phyloP scores from a whole-genome alignment of 257 asterid species.

The Petrea volubilis region DNA sequence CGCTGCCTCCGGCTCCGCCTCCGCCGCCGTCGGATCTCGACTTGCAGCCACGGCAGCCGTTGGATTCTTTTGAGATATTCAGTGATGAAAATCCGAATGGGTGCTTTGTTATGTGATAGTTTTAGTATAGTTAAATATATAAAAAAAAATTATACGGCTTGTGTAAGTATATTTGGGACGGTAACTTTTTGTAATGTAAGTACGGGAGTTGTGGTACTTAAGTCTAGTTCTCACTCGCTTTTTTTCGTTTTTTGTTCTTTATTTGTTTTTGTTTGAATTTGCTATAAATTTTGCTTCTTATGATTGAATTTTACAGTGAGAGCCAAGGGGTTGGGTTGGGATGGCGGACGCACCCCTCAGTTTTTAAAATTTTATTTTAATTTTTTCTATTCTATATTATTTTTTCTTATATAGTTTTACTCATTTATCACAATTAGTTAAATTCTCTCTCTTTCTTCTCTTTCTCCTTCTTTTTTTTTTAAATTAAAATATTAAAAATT shows the following conservation, averaged over 20 bases:
- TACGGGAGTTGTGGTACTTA: neutral
- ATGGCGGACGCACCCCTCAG: too few relatives aligned
- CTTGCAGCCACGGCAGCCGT: conserved; percentile 48
- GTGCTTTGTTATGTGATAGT: conserved; percentile 50
- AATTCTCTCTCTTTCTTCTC: too few relatives aligned
- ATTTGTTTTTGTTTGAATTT: neutral
- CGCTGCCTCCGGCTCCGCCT: too few relatives aligned
- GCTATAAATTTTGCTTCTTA: neutral
- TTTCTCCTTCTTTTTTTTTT: too few relatives aligned
- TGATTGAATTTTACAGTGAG: neutral
- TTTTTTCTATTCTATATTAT: too few relatives aligned
- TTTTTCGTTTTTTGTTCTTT: neutral
- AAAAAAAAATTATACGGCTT: conserved; percentile 35
- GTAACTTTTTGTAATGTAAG: conserved; percentile 13
- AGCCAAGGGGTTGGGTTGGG: too few relatives aligned
- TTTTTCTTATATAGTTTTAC: too few relatives aligned
- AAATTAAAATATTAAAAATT: too few relatives aligned
- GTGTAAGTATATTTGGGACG: conserved; percentile 31
- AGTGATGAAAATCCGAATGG: conserved; percentile 86
- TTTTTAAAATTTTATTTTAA: too few relatives aligned
- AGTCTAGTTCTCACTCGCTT: neutral
- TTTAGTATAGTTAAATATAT: neutral
- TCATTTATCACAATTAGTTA: too few relatives aligned
- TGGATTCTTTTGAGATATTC: conserved; percentile 76
- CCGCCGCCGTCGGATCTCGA: conserved; percentile 42